Conservation (phyloP, 176 grass and related monocot genomes). For the Carex littledalei region DNA sequence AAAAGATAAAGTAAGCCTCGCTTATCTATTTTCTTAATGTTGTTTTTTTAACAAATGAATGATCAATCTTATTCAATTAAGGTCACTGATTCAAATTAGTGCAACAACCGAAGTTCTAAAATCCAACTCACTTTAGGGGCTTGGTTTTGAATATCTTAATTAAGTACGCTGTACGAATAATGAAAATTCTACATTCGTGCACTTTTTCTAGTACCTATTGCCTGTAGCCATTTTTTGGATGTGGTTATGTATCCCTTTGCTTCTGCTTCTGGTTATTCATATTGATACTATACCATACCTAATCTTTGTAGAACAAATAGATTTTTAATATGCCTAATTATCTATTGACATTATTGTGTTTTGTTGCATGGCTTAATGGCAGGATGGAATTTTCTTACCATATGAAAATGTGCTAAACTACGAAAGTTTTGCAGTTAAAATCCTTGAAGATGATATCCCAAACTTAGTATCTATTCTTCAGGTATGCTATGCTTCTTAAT, state of each 20-base stretch:
- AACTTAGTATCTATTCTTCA: conserved; percentile 56
- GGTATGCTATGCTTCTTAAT: conserved; percentile 27
- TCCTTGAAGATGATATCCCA: conserved; percentile 85
- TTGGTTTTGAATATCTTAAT: neutral
- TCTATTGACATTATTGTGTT: conserved; percentile 1
- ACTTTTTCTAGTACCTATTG: too few species aligned
- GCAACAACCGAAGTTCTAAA: neutral
- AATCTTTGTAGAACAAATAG: neutral
- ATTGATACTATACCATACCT: neutral
- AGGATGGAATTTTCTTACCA: conserved; percentile 91
- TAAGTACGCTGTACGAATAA: neutral
- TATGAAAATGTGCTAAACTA: conserved; percentile 91
- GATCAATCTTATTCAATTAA: neutral
- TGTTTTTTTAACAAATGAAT: neutral
- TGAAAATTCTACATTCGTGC: neutral
- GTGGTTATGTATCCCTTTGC: too few species aligned
- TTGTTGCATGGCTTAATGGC: conserved; percentile 7
- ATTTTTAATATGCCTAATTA: neutral
- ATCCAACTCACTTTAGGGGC: neutral
- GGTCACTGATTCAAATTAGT: neutral
- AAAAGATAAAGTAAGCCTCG: neutral
- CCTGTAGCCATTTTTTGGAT: too few species aligned
- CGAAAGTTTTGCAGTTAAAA: conserved; percentile 67
- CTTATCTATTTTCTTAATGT: neutral
- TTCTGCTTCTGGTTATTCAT: neutral